These are phyloP conservation scores for Patellifolia procumbens DNA, from an alignment of 179 eudicot species.

Conservation along the genomic window DNA sequence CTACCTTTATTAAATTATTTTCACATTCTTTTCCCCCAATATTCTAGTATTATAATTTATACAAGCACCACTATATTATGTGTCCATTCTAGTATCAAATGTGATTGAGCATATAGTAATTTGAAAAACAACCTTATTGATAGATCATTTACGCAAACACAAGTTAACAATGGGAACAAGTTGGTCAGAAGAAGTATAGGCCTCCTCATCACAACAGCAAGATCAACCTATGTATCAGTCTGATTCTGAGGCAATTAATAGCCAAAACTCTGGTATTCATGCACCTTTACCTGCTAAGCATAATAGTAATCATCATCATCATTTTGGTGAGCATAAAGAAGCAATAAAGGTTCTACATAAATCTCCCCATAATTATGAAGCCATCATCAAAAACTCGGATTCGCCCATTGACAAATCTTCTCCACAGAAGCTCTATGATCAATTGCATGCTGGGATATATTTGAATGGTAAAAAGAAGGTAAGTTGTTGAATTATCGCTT, in stretches of 20 bases:
- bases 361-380: conserved; percentile 58
- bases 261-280: neutral
- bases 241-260: neutral
- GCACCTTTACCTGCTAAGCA: neutral
- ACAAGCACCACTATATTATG: neutral
- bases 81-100: neutral
- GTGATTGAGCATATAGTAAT: too few relatives aligned
- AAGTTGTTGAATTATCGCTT: neutral
- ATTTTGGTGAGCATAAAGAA: neutral
- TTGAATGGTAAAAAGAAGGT: conserved; percentile 57
- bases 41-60: neutral
- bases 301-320: neutral
- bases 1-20: conserved; percentile 1
- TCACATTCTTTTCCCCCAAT: neutral
- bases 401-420: conserved; percentile 48
- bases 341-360: conserved; percentile 1
- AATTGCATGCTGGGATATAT: conserved; percentile 52
- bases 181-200: conserved; percentile 21
- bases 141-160: neutral
- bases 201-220: conserved; percentile 22
- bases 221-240: conserved; percentile 11
- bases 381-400: conserved; percentile 50
- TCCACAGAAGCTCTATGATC: conserved; percentile 37
- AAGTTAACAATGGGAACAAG: conserved; percentile 16
- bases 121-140: neutral